These are phyloP conservation scores for Mycena vitilis DNA, from an alignment of 768 basidiomycete species.

Conservation along the genomic window DNA sequence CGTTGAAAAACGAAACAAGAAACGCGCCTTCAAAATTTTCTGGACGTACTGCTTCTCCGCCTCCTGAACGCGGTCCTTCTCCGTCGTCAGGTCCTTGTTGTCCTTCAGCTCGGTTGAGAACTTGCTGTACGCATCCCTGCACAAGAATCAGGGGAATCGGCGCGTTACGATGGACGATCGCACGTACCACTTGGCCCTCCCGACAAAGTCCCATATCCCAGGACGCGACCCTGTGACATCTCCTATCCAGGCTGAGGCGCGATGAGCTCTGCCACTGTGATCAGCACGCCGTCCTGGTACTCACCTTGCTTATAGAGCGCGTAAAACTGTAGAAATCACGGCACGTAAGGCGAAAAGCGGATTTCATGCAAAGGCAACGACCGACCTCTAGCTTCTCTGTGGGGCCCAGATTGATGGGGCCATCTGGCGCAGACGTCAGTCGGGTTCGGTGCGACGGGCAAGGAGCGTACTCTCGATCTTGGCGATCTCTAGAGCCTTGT, in stretches of 20 bases:
- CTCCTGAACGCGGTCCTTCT: too few species aligned
- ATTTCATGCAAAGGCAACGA: slow-evolving; percentile 30
- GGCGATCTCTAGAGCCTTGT: slow-evolving; percentile 79
- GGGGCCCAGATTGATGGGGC: too few species aligned
- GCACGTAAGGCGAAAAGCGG: slow-evolving; percentile 22
- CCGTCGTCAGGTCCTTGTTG: too few species aligned
- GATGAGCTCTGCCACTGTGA: slow-evolving; percentile 7
- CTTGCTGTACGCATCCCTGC: slow-evolving; percentile 88
- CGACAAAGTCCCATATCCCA: slow-evolving; percentile 86
- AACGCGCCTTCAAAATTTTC: slow-evolving; percentile 73
- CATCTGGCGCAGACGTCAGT: slow-evolving; percentile 47
- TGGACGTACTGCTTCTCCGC: slow-evolving; percentile 84
- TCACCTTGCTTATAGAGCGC: slow-evolving; percentile 92
- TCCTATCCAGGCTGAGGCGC: slow-evolving; percentile 76
- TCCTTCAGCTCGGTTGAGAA: too few species aligned
- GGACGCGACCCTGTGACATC: slow-evolving; percentile 68
- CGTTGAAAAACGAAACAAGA: too few species aligned
- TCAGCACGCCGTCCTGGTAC: slow-evolving; percentile 23
- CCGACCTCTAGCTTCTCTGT: too few species aligned
- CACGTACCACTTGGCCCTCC: slow-evolving; percentile 89
- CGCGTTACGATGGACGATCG: neutral
- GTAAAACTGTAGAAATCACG: slow-evolving; percentile 78
- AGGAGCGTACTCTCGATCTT: slow-evolving; percentile 48
- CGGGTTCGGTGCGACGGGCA: neutral
- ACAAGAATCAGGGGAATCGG: slow-evolving; percentile 8